Percentiles rank a stretch among this genome's conserved stretches.
Conservation (phyloP, 1,284 basidiomycete species). For the Pterula multifida region DNA sequence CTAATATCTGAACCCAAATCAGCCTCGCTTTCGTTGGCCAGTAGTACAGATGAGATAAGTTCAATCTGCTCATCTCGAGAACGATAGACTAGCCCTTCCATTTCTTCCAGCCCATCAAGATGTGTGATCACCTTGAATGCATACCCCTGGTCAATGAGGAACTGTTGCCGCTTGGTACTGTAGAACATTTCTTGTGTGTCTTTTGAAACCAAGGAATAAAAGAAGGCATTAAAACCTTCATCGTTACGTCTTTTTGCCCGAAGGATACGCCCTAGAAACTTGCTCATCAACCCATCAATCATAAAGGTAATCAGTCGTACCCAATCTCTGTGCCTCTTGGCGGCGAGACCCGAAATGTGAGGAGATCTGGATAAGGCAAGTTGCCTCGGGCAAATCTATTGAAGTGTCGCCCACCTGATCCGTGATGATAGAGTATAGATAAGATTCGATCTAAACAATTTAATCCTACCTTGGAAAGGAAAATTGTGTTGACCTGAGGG, state of each 20-base stretch:
- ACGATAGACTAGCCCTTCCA: slow-evolving; percentile 87
- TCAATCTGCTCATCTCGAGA: slow-evolving; percentile 92
- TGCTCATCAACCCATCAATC: slow-evolving; percentile 9
- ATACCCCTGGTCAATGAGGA: slow-evolving; percentile 97
- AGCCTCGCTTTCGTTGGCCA: slow-evolving; percentile 86
- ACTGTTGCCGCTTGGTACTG: slow-evolving; percentile 97
- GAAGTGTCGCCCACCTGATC: slow-evolving; percentile 93
- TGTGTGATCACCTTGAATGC: slow-evolving; percentile 99
- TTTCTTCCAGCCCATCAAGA: slow-evolving; percentile 80
- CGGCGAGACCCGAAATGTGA: slow-evolving; percentile 97
- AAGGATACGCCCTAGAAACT: slow-evolving; percentile 70
- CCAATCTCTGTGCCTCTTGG: slow-evolving; percentile 95
- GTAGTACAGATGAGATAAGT: slow-evolving; percentile 82
- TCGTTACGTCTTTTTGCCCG: slow-evolving; percentile 97
- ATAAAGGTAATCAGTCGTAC: slow-evolving; percentile 28
- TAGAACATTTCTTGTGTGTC: slow-evolving; percentile 99
- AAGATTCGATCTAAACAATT: slow-evolving; percentile 3
- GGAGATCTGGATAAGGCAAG: slow-evolving; percentile 99
- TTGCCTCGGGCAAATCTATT: slow-evolving; percentile 97
- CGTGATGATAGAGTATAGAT: slow-evolving; percentile 11
- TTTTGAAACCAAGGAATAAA: slow-evolving; percentile 97
- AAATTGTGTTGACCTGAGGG: slow-evolving; percentile 95
- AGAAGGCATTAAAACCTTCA: slow-evolving; percentile 99
- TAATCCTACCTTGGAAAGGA: slow-evolving; percentile 78
- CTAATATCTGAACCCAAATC: slow-evolving; percentile 80